Percentiles rank a stretch among this genome's conserved stretches.
Conservation (phyloP, 2,329 filamentous ascomycete genomes). For the Apiospora pterosperma region DNA sequence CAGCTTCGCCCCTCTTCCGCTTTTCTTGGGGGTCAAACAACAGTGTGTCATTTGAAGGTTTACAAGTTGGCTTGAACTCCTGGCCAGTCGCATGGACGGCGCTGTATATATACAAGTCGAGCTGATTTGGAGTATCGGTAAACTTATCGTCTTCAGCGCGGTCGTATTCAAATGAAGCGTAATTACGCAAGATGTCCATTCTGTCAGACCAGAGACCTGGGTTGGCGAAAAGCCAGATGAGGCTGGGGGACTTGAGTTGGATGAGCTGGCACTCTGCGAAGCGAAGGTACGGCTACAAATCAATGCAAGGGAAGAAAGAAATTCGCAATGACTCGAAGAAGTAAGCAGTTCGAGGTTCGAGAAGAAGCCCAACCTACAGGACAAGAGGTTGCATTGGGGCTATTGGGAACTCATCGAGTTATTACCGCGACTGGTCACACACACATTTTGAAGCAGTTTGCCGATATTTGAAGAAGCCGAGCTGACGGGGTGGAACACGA, state of each 20-base stretch:
- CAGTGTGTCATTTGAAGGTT: neutral
- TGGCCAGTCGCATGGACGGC: neutral
- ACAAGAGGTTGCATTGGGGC: neutral
- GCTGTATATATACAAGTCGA: neutral
- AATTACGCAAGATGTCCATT: neutral
- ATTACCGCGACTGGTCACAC: neutral
- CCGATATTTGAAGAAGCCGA: neutral
- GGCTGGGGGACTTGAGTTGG: neutral
- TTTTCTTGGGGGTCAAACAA: neutral
- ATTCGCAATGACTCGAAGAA: neutral
- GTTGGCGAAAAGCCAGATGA: neutral
- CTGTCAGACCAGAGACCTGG: neutral
- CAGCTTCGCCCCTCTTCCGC: neutral
- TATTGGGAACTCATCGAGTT: neutral
- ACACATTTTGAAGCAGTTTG: neutral
- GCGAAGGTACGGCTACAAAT: neutral
- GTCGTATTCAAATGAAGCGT: neutral
- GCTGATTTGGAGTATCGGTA: neutral
- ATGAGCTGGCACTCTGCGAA: neutral
- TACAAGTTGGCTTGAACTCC: neutral
- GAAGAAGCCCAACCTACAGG: neutral
- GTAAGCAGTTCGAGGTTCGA: neutral
- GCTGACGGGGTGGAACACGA: neutral
- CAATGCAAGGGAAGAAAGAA: neutral
- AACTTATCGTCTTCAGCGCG: neutral